Percentiles rank a stretch among this genome's conserved stretches.
phyloP scores from a whole-genome alignment of 2,329 filamentous ascomycete genomes.

The Colletotrichum falcatum region DNA sequence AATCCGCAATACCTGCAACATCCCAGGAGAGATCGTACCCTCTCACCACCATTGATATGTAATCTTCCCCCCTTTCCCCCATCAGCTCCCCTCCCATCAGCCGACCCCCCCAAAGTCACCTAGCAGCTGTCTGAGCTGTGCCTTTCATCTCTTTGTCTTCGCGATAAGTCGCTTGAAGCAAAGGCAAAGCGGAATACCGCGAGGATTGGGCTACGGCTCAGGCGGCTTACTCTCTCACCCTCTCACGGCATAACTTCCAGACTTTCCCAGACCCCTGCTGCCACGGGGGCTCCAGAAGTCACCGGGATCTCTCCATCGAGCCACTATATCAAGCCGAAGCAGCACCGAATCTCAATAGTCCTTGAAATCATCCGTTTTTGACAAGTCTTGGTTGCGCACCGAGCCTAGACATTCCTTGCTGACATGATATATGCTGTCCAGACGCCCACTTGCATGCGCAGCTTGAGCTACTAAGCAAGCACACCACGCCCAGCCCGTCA shows the following conservation, averaged over 20 bases:
- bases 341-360: not conserved
- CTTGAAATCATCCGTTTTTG: not conserved
- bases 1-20: constrained; percentile 28
- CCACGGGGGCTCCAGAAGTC: constrained; percentile 16
- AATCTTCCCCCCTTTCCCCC: constrained; percentile 29
- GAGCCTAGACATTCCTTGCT: constrained; percentile 29
- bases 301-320: constrained; percentile 9
- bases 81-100: constrained; percentile 17
- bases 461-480: constrained; percentile 58
- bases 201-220: constrained; percentile 2
- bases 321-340: constrained; percentile 14
- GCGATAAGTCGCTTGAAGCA: not conserved
- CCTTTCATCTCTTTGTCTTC: not conserved
- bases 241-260: constrained; percentile 15
- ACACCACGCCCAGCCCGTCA: constrained; percentile 50
- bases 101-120: not conserved
- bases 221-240: constrained; percentile 7
- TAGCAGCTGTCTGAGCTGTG: constrained; percentile 3
- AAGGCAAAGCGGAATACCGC: constrained; percentile 11
- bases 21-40: constrained; percentile 15
- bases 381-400: constrained; percentile 2
- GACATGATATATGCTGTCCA: constrained; percentile 37
- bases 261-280: constrained; percentile 18
- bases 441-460: constrained; percentile 55
- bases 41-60: constrained; percentile 30